Evolutionary conservation across 2,329 filamentous ascomycete genomes (phyloP).

Genomic region (Nemania bipapillata): DNA sequence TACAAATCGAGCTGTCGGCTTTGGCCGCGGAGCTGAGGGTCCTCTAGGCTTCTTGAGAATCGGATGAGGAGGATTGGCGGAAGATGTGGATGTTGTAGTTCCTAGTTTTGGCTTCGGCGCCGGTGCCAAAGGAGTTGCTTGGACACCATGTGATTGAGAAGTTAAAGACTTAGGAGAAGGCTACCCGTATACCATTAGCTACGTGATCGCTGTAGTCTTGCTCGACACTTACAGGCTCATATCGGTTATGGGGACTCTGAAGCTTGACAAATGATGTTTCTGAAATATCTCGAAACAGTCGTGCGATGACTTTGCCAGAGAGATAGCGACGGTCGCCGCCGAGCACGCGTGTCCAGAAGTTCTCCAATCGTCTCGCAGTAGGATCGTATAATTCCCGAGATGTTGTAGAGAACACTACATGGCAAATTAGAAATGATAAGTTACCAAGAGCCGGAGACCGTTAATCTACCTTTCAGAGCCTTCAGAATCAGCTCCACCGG

Average conservation of each 20-base stretch:
- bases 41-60: constrained; percentile 70
- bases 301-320: constrained; percentile 65
- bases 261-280: constrained; percentile 68
- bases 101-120: constrained; percentile 43
- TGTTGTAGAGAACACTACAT: constrained; percentile 69
- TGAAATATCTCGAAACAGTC: constrained; percentile 68
- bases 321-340: constrained; percentile 66
- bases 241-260: constrained; percentile 63
- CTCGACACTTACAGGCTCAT: constrained; percentile 60
- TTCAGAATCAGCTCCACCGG: constrained; percentile 65
- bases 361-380: constrained; percentile 70
- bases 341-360: constrained; percentile 75
- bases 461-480: constrained; percentile 67
- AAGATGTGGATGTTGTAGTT: constrained; percentile 56
- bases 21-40: constrained; percentile 63
- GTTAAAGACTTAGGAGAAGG: constrained; percentile 42
- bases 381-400: constrained; percentile 68
- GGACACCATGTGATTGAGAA: constrained; percentile 31
- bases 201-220: not conserved
- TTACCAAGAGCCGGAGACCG: not conserved
- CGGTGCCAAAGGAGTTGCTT: constrained; percentile 32
- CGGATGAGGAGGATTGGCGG: constrained; percentile 63
- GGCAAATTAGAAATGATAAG: constrained; percentile 33
- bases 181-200: constrained; percentile 41
- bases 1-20: constrained; percentile 70